Conservation (phyloP, 2,329 filamentous ascomycete genomes). For the Camptophora hylomeconis region DNA sequence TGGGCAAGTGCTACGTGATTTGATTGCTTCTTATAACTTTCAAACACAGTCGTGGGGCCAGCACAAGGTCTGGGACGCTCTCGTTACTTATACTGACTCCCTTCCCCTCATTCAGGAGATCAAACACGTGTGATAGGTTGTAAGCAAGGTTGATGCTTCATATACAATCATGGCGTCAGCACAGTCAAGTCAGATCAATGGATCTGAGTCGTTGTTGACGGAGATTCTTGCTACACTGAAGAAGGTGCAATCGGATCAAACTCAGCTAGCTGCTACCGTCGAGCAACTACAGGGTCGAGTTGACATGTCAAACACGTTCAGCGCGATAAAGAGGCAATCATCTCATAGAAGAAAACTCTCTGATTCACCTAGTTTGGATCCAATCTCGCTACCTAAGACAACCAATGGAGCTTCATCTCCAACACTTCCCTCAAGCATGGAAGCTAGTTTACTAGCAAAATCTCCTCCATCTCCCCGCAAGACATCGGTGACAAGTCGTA, state of each 20-base stretch:
- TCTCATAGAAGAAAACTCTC: constrained; percentile 2
- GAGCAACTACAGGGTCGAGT: constrained; percentile 50
- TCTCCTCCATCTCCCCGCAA: constrained; percentile 10
- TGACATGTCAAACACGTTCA: constrained; percentile 47
- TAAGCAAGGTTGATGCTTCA: neutral
- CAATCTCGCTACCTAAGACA: constrained; percentile 10
- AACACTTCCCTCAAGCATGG: constrained; percentile 4
- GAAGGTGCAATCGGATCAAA: constrained; percentile 43
- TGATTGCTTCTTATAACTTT: too few relatives aligned
- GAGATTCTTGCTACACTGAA: constrained; percentile 44
- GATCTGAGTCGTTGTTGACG: constrained; percentile 12
- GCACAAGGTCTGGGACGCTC: too few relatives aligned
- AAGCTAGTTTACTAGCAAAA: constrained; percentile 6
- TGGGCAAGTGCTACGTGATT: too few relatives aligned
- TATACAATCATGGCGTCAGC: constrained; percentile 6
- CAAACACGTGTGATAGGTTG: too few relatives aligned
- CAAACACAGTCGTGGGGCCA: too few relatives aligned
- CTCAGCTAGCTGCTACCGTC: constrained; percentile 41
- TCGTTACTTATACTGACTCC: too few relatives aligned
- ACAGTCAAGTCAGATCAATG: constrained; percentile 6
- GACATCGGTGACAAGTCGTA: constrained; percentile 37
- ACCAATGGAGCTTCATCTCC: constrained; percentile 8
- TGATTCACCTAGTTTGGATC: constrained; percentile 16
- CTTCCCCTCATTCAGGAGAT: too few relatives aligned
- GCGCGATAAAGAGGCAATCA: constrained; percentile 25